These are phyloP conservation scores for Clonostachys rosea DNA, from an alignment of 2,329 filamentous ascomycete species.

Conservation along the genomic window DNA sequence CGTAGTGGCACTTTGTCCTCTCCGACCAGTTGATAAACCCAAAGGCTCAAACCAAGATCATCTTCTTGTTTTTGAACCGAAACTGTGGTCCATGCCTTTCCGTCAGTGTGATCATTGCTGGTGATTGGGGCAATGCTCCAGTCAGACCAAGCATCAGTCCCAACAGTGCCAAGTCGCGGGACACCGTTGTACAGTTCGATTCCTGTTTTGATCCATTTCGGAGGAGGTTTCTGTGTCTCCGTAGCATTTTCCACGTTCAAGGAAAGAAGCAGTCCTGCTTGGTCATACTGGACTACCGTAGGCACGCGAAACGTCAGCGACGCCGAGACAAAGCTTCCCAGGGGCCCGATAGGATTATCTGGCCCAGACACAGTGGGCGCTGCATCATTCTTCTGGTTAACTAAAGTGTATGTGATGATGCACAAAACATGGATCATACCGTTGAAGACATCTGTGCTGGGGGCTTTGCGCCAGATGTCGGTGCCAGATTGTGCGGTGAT, in stretches of 20 bases:
- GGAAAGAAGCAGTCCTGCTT: constrained; percentile 1
- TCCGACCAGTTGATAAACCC: constrained; percentile 14
- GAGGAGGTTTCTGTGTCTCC: background rate
- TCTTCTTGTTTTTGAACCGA: constrained; percentile 45
- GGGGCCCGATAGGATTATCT: constrained; percentile 9
- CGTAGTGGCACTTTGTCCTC: constrained; percentile 1
- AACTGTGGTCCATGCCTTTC: constrained; percentile 11
- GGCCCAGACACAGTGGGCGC: no score
- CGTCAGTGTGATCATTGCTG: constrained; percentile 1
- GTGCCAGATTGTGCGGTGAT: constrained; percentile 51
- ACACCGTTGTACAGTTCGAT: constrained; percentile 60
- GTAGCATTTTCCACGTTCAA: background rate
- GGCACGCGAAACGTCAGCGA: constrained; percentile 55
- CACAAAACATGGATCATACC: constrained; percentile 19
- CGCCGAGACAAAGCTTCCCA: constrained; percentile 57
- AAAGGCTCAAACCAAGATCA: constrained; percentile 22
- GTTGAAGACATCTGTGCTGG: constrained; percentile 55
- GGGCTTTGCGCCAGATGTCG: constrained; percentile 68
- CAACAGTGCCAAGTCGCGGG: constrained; percentile 60
- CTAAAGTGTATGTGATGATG: no score
- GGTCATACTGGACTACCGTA: constrained; percentile 33
- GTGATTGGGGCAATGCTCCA: constrained; percentile 50
- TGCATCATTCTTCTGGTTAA: no score
- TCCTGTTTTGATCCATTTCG: constrained; percentile 69
- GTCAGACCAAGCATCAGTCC: constrained; percentile 63